Evolutionary conservation across 768 basidiomycete species (phyloP).

Genomic region (Plicaturopsis crispa): DNA sequence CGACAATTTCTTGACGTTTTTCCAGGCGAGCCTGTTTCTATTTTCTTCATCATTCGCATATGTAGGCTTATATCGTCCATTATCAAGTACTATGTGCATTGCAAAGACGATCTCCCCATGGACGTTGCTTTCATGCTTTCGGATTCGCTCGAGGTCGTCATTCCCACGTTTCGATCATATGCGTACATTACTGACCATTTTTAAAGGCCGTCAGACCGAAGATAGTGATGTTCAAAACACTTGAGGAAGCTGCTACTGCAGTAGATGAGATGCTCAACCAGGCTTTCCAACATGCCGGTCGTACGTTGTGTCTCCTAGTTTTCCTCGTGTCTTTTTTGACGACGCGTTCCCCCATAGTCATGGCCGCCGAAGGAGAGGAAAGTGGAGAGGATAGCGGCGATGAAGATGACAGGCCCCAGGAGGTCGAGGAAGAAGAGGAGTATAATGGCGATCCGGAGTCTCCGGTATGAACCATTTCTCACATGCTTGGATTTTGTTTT

Average conservation of each 20-base stretch:
- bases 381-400: slow-evolving; percentile 50
- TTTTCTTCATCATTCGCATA: slow-evolving; percentile 1
- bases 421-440: slow-evolving; percentile 61
- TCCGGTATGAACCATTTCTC: slow-evolving; percentile 37
- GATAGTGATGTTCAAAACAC: slow-evolving; percentile 55
- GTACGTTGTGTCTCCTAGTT: slow-evolving; percentile 25
- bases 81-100: slow-evolving; percentile 72
- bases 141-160: slow-evolving; percentile 82
- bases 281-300: slow-evolving; percentile 51
- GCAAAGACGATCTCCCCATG: slow-evolving; percentile 89
- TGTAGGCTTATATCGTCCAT: slow-evolving; percentile 2
- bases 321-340: neutral
- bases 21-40: slow-evolving; percentile 56
- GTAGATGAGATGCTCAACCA: slow-evolving; percentile 86
- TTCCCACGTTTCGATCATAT: neutral
- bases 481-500: neutral
- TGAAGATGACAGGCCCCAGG: slow-evolving; percentile 31
- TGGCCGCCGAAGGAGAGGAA: slow-evolving; percentile 30
- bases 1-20: slow-evolving; percentile 87
- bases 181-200: too few species aligned
- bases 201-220: slow-evolving; percentile 82
- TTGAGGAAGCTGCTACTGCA: slow-evolving; percentile 80
- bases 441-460: slow-evolving; percentile 41
- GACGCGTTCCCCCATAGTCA: neutral
- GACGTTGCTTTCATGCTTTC: slow-evolving; percentile 96